phyloP scores from a whole-genome alignment of 768 basidiomycete genomes.

The Candolleomyces eurysporus region DNA sequence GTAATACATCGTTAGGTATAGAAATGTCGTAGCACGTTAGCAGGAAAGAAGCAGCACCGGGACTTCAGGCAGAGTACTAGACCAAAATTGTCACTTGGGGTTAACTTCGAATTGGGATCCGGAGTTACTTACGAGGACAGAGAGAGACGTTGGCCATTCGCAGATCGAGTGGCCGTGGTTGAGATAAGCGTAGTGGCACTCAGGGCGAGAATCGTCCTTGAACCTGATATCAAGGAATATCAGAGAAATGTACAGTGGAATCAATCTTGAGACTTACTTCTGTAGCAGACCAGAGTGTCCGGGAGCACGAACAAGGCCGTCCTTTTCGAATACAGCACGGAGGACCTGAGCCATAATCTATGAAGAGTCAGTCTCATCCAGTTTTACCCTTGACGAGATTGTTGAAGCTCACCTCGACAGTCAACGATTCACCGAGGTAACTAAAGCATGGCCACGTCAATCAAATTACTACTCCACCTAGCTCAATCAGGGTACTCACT shows the following conservation, averaged over 20 bases:
- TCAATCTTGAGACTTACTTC: conserved; percentile 31
- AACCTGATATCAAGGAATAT: conserved; percentile 35
- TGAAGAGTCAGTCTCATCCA: not conserved
- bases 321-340: conserved; percentile 58
- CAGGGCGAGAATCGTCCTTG: conserved; percentile 43
- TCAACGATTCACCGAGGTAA: conserved; percentile 48
- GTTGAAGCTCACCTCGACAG: conserved; percentile 44
- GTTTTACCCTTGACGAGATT: not conserved
- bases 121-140: conserved; percentile 27
- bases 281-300: conserved; percentile 64
- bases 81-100: too few relatives aligned
- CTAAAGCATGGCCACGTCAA: conserved; percentile 42
- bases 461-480: conserved; percentile 13
- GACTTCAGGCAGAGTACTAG: too few relatives aligned
- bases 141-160: conserved; percentile 70
- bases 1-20: too few relatives aligned
- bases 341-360: conserved; percentile 60
- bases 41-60: too few relatives aligned
- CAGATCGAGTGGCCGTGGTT: conserved; percentile 44
- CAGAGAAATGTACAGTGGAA: too few relatives aligned
- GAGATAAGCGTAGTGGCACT: conserved; percentile 56
- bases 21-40: too few relatives aligned
- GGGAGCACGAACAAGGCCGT: conserved; percentile 63
- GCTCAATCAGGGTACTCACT: not conserved
- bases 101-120: too few relatives aligned